These are phyloP conservation scores for Candida maesae DNA, from an alignment of 805 yeast genomes.

Conservation along the genomic window DNA sequence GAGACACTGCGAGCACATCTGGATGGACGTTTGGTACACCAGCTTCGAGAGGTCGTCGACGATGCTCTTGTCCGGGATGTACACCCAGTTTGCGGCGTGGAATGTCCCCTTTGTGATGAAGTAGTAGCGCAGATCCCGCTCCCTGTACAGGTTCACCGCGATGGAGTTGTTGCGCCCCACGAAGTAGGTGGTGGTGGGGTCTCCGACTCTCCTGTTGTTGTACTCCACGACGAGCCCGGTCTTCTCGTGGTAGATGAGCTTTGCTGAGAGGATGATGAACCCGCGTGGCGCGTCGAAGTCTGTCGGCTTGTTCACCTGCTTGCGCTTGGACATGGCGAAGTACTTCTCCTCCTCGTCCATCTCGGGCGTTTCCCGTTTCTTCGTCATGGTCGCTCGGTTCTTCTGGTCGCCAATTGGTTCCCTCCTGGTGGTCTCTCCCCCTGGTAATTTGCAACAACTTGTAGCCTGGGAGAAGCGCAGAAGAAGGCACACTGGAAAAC, in stretches of 20 bases:
- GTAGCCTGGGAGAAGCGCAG: no score
- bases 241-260: background rate
- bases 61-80: background rate
- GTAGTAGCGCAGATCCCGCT: slow-evolving; percentile 3
- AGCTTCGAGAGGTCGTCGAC: background rate
- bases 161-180: slow-evolving; percentile 6
- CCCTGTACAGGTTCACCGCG: slow-evolving; percentile 5
- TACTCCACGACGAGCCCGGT: slow-evolving; percentile 2
- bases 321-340: slow-evolving; percentile 1
- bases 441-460: no score
- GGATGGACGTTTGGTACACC: background rate
- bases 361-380: background rate
- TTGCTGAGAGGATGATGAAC: background rate
- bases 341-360: background rate
- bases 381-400: no score
- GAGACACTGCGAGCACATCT: slow-evolving; percentile 4
- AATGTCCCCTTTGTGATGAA: slow-evolving; percentile 5
- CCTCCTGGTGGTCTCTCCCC: no score
- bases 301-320: background rate
- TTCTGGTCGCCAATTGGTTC: no score
- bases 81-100: slow-evolving; percentile 9
- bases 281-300: background rate
- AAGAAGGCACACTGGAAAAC: no score
- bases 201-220: background rate
- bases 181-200: slow-evolving; percentile 8